Percentiles rank a stretch among this genome's conserved stretches.
Conservation (phyloP, 805 yeast genomes). For the Kuraishia ogatae region DNA sequence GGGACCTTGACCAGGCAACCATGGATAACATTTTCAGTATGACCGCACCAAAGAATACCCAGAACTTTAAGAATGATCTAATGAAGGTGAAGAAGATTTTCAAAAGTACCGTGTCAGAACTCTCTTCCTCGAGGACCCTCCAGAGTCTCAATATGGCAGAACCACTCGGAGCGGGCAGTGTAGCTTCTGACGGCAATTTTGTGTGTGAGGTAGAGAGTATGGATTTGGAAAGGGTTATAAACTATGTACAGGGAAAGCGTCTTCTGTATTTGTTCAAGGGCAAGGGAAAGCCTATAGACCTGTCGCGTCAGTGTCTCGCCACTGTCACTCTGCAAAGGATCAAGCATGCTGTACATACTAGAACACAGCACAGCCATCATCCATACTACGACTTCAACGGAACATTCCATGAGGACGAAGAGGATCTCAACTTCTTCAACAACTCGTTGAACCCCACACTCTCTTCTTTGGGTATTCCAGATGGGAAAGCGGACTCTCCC, state of each 20-base stretch:
- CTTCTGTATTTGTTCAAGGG: slow-evolving; percentile 39
- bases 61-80: slow-evolving; percentile 24
- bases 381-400: not conserved
- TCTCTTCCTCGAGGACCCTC: slow-evolving; percentile 25
- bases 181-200: not conserved
- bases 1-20: slow-evolving; percentile 1
- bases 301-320: slow-evolving; percentile 14
- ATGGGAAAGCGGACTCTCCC: not conserved
- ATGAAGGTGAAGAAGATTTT: slow-evolving; percentile 24
- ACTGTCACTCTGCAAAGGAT: slow-evolving; percentile 1
- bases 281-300: slow-evolving; percentile 33
- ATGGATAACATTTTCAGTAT: slow-evolving; percentile 5
- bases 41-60: slow-evolving; percentile 14
- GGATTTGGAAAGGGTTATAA: slow-evolving; percentile 15
- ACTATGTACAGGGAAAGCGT: slow-evolving; percentile 19
- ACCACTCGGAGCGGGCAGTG: slow-evolving; percentile 2
- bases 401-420: not conserved
- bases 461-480: not conserved
- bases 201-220: slow-evolving; percentile 4
- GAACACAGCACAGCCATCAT: not conserved
- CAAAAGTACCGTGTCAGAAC: slow-evolving; percentile 26
- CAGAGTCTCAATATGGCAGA: slow-evolving; percentile 15
- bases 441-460: not conserved
- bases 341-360: not conserved
- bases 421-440: not conserved